Evolutionary conservation across 305 asterid genomes (phyloP).

Genomic region (Petunia hybrid): DNA sequence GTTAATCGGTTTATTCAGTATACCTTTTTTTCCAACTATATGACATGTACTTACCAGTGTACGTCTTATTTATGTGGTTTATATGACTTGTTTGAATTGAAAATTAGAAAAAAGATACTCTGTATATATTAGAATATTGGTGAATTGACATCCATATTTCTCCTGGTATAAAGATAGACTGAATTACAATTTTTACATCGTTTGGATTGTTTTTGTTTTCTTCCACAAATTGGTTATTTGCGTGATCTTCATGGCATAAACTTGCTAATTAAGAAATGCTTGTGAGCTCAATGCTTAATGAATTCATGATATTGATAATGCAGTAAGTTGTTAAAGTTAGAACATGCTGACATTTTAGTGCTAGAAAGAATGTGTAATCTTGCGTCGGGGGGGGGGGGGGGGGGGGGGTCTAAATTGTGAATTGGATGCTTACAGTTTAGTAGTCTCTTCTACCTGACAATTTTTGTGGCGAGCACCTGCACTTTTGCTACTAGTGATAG

Average conservation of each 20-base stretch:
- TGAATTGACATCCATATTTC: background rate
- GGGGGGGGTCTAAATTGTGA: background rate
- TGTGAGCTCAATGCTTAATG: background rate
- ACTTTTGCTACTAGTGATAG: background rate
- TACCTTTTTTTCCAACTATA: slow-evolving; percentile 2
- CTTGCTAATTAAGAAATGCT: background rate
- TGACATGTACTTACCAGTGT: background rate
- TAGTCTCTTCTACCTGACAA: background rate
- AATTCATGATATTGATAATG: background rate
- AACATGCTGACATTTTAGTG: background rate
- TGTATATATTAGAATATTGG: background rate
- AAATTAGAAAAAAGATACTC: background rate
- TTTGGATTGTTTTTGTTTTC: background rate
- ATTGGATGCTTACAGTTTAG: background rate
- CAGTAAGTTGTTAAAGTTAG: background rate
- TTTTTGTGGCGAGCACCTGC: background rate
- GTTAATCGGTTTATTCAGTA: slow-evolving; percentile 31
- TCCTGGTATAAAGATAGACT: background rate
- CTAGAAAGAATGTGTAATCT: background rate
- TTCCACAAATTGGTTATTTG: background rate
- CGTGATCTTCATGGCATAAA: background rate
- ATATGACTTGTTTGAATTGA: background rate
- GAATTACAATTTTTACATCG: background rate
- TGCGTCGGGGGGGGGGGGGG: background rate
- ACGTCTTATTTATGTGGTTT: background rate